Conservation (phyloP, 768 basidiomycete species). For the Jaapia argillacea region DNA sequence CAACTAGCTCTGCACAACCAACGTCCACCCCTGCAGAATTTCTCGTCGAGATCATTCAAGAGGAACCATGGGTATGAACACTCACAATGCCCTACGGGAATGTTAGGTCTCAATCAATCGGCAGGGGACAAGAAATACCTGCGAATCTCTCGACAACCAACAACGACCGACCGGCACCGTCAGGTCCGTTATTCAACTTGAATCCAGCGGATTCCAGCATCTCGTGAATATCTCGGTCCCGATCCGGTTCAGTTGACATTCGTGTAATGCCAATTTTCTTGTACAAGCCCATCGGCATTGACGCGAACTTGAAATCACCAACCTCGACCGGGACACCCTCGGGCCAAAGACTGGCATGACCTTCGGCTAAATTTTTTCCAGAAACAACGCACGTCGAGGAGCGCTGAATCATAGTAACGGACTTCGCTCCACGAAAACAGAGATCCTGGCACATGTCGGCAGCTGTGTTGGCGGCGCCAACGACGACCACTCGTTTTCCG, state of each 20-base stretch:
- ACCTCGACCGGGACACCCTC: conserved; percentile 14
- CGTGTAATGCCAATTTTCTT: conserved; percentile 11
- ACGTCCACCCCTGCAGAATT: conserved; percentile 25
- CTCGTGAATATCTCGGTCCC: conserved; percentile 24
- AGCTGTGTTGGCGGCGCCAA: conserved; percentile 31
- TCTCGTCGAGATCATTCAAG: background rate
- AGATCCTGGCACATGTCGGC: conserved; percentile 31
- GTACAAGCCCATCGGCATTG: conserved; percentile 16
- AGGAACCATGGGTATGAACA: background rate
- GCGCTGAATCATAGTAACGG: conserved; percentile 33
- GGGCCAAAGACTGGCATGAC: conserved; percentile 8
- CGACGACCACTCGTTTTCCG: conserved; percentile 28
- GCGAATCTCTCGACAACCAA: conserved; percentile 18
- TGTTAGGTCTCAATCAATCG: background rate
- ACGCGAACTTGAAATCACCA: conserved; percentile 12
- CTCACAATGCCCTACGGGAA: background rate
- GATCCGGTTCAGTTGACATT: conserved; percentile 14
- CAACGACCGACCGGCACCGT: no score
- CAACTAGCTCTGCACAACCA: conserved; percentile 26
- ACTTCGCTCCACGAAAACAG: conserved; percentile 18
- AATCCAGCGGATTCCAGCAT: conserved; percentile 26
- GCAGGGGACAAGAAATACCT: conserved; percentile 15
- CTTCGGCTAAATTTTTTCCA: background rate
- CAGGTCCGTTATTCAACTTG: conserved; percentile 23
- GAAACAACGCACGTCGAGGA: conserved; percentile 25